phyloP scores from a whole-genome alignment of 2,329 filamentous ascomycete species.

The Pseudogymnoascus sp. region DNA sequence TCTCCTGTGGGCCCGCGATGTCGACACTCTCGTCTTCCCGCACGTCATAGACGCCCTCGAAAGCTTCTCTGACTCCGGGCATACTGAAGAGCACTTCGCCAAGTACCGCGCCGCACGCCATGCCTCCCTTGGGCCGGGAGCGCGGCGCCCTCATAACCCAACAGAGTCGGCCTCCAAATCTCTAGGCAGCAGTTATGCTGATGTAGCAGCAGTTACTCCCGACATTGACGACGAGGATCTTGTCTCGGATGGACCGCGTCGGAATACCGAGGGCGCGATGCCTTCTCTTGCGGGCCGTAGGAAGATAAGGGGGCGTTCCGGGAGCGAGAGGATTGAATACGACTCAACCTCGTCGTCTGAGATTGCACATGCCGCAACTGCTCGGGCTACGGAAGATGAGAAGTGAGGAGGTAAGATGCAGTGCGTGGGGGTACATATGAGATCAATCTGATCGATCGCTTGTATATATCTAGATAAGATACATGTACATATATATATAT shows the following conservation, averaged over 20 bases:
- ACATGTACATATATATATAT: not conserved
- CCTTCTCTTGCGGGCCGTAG: not conserved
- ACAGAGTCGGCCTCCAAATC: not conserved
- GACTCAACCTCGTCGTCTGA: not conserved
- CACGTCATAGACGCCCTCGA: slow-evolving; percentile 88
- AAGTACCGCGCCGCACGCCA: slow-evolving; percentile 37
- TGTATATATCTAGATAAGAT: slow-evolving; percentile 7
- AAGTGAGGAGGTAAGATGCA: not conserved
- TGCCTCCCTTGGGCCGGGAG: slow-evolving; percentile 21
- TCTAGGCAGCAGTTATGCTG: slow-evolving; percentile 4
- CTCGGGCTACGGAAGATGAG: not conserved
- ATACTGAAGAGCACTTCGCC: slow-evolving; percentile 55
- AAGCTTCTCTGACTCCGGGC: slow-evolving; percentile 54
- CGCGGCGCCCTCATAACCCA: slow-evolving; percentile 13
- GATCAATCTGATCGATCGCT: not conserved
- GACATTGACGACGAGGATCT: not conserved
- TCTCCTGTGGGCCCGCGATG: slow-evolving; percentile 88
- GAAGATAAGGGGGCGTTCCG: not conserved
- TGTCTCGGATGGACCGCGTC: not conserved
- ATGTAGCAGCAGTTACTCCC: not conserved
- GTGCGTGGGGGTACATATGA: not conserved
- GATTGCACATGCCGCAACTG: not conserved
- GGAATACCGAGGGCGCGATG: not conserved
- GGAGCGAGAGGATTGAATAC: not conserved
- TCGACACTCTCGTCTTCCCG: slow-evolving; percentile 76